phyloP scores from a whole-genome alignment of 805 yeast species.

The Yarrowia sp. region DNA sequence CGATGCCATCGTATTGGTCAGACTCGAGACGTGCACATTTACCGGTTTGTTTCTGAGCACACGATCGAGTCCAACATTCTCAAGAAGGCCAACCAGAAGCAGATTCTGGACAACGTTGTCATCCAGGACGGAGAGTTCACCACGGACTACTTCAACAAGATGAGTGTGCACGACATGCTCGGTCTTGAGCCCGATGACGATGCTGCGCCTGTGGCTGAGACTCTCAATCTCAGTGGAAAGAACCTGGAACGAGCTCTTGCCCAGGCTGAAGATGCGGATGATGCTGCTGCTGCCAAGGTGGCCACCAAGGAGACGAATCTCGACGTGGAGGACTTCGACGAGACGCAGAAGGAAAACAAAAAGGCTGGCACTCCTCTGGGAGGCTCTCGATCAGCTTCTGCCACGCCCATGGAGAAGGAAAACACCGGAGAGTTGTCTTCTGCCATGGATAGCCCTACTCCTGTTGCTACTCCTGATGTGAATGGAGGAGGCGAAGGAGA shows the following conservation, averaged over 20 bases:
- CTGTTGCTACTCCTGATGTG: slow-evolving; percentile 18
- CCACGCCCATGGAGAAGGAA: slow-evolving; percentile 41
- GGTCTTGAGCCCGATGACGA: slow-evolving; percentile 59
- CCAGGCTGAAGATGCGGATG: slow-evolving; percentile 91
- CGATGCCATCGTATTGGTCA: slow-evolving; percentile 99
- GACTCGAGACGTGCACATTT: slow-evolving; percentile 95
- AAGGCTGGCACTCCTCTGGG: slow-evolving; percentile 14
- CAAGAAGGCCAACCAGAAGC: slow-evolving; percentile 91
- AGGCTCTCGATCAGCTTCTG: slow-evolving; percentile 45
- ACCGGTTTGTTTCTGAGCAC: slow-evolving; percentile 92
- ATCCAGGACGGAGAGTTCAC: slow-evolving; percentile 98
- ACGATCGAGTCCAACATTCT: slow-evolving; percentile 96
- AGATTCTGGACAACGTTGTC: slow-evolving; percentile 90
- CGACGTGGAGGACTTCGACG: slow-evolving; percentile 86
- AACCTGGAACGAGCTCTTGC: slow-evolving; percentile 69
- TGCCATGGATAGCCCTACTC: slow-evolving; percentile 39
- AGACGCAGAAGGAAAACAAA: slow-evolving; percentile 49
- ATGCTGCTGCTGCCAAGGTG: slow-evolving; percentile 77
- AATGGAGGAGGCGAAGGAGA: not conserved
- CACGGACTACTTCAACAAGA: slow-evolving; percentile 89
- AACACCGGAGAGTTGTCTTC: slow-evolving; percentile 40
- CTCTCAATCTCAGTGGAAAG: slow-evolving; percentile 45
- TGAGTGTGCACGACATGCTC: slow-evolving; percentile 83
- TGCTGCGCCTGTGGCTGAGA: slow-evolving; percentile 50
- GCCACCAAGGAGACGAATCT: slow-evolving; percentile 86